Percentiles rank a stretch among this genome's conserved stretches.
Evolutionary conservation across 2,329 filamentous ascomycete genomes (phyloP).

Genomic region (Ilyonectria destructans): DNA sequence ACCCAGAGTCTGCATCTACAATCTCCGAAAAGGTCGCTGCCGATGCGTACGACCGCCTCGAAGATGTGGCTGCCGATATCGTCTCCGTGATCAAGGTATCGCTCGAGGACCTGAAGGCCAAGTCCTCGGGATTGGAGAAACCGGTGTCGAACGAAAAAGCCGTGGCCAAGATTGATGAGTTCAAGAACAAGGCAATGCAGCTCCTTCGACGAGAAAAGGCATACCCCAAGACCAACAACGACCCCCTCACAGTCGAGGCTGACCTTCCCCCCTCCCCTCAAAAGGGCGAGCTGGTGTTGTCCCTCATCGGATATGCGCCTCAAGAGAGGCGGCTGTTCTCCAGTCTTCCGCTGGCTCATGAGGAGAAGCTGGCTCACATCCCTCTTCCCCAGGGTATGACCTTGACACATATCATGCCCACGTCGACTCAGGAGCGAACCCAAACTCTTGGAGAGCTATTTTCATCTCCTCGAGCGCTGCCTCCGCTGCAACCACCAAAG

Average conservation of each 20-base stretch:
- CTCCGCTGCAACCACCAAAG: slow-evolving; percentile 80
- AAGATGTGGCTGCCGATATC: slow-evolving; percentile 76
- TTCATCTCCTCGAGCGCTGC: slow-evolving; percentile 76
- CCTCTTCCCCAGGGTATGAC: slow-evolving; percentile 83
- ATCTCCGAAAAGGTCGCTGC: slow-evolving; percentile 70
- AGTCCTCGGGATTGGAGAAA: slow-evolving; percentile 51
- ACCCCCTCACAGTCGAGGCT: slow-evolving; percentile 60
- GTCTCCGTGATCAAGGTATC: slow-evolving; percentile 65
- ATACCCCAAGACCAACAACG: slow-evolving; percentile 61
- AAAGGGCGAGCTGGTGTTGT: slow-evolving; percentile 75
- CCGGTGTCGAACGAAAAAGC: slow-evolving; percentile 53
- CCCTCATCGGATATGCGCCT: slow-evolving; percentile 82
- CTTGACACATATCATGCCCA: slow-evolving; percentile 56
- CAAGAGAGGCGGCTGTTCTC: slow-evolving; percentile 88
- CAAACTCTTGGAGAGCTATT: slow-evolving; percentile 83
- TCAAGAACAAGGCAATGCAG: slow-evolving; percentile 75
- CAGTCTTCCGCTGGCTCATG: slow-evolving; percentile 72
- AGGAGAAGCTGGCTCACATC: slow-evolving; percentile 56
- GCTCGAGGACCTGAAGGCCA: slow-evolving; percentile 62
- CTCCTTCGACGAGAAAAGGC: slow-evolving; percentile 75
- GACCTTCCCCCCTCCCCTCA: slow-evolving; percentile 57
- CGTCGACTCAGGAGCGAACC: slow-evolving; percentile 61
- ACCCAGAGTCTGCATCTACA: slow-evolving; percentile 57
- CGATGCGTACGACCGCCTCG: slow-evolving; percentile 72
- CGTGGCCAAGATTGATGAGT: slow-evolving; percentile 66